Evolutionary conservation across 169 alveolate genomes (phyloP).

Genomic region (Eimeria acervulina): DNA sequence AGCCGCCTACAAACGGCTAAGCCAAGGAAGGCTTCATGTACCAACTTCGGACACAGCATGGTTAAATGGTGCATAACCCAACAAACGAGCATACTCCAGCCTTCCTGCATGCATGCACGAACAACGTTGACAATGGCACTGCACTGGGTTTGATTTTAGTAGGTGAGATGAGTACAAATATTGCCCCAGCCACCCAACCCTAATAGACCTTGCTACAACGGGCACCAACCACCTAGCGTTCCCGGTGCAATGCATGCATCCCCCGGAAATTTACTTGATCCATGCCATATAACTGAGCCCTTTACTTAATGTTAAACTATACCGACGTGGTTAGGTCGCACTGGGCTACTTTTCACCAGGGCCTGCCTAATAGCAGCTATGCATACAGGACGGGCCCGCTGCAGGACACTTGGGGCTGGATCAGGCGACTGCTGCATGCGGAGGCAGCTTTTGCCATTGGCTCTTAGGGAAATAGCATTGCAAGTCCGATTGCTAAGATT

Average conservation of each 20-base stretch:
- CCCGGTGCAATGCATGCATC: neutral
- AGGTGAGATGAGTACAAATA: neutral
- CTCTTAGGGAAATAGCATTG: neutral
- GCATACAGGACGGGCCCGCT: neutral
- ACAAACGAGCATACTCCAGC: neutral
- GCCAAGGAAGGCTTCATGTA: no score
- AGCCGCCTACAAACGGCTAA: no score
- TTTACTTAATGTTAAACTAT: neutral
- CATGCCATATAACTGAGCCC: neutral
- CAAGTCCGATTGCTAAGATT: neutral
- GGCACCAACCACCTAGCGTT: neutral
- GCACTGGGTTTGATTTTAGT: neutral
- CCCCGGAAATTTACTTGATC: neutral
- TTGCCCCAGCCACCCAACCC: neutral
- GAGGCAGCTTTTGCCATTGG: neutral
- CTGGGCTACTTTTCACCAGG: neutral
- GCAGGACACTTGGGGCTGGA: conserved; percentile 43
- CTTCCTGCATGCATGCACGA: neutral
- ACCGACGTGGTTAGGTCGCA: no score
- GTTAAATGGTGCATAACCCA: neutral
- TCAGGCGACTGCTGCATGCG: conserved; percentile 41
- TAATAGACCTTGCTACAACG: neutral
- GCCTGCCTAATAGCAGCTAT: neutral
- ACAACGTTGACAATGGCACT: neutral
- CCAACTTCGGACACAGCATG: neutral